Percentiles rank a stretch among this genome's conserved stretches.
These are phyloP conservation scores for Acacia crassicarpa DNA, from an alignment of 306 rosid species.

Conservation along the genomic window DNA sequence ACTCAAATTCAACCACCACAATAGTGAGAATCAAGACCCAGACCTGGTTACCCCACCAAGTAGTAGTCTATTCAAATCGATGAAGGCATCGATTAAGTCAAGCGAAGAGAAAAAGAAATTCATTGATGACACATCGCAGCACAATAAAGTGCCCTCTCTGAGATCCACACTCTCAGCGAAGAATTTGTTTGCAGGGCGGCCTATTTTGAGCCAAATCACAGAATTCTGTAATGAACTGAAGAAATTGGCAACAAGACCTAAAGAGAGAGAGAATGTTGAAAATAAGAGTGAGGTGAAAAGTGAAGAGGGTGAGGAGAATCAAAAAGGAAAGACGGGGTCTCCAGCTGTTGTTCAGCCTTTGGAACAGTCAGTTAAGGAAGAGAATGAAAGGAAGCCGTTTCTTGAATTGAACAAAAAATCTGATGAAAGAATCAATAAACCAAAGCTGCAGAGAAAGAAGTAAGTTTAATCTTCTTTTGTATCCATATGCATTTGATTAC, in stretches of 20 bases:
- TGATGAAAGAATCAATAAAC: slow-evolving; percentile 40
- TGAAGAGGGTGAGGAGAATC: slow-evolving; percentile 36
- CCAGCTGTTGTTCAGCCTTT: slow-evolving; percentile 30
- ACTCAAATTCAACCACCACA: slow-evolving; percentile 48
- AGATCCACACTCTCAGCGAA: slow-evolving; percentile 76
- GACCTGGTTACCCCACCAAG: slow-evolving; percentile 57
- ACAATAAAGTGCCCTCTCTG: slow-evolving; percentile 49
- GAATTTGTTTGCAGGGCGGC: slow-evolving; percentile 75
- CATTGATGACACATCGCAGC: slow-evolving; percentile 36
- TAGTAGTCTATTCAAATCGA: slow-evolving; percentile 37
- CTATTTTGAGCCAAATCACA: slow-evolving; percentile 79
- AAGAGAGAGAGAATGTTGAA: slow-evolving; percentile 63
- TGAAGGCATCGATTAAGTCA: slow-evolving; percentile 67
- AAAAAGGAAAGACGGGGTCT: slow-evolving; percentile 25
- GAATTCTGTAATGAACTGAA: slow-evolving; percentile 89
- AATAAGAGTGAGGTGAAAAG: slow-evolving; percentile 29
- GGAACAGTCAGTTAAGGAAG: slow-evolving; percentile 45
- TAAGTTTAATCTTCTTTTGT: slow-evolving; percentile 37
- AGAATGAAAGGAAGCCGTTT: slow-evolving; percentile 63
- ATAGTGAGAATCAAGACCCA: slow-evolving; percentile 73
- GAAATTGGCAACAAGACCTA: slow-evolving; percentile 63
- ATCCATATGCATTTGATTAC: background rate
- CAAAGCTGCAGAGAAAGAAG: slow-evolving; percentile 56
- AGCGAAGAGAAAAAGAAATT: slow-evolving; percentile 66
- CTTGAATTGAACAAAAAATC: slow-evolving; percentile 49